Evolutionary conservation across 768 basidiomycete genomes (phyloP), one percentile per base, ranked within the genome.

Genomic region (Rhizopogon vinicolor): DNA sequence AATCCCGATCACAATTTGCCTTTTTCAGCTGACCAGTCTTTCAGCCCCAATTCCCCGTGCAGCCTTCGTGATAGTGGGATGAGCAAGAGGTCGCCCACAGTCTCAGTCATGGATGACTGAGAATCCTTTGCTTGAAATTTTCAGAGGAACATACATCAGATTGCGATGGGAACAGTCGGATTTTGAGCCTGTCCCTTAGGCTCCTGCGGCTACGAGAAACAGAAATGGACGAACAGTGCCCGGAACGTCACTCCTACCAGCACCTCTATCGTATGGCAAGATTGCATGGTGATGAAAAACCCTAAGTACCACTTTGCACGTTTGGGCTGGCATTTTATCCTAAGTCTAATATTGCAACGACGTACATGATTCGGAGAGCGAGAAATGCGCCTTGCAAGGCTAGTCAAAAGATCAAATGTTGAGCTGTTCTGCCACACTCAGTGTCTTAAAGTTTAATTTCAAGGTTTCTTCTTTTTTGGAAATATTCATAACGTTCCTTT

Each of bases 361-460:
- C 72, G 61, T 54, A 80, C 78, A 0, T 66, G 63, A 61, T 5
- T 8, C 22, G 0, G 79, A 84, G 61, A 74, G 73, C 51, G 65
- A 69, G 25, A 82, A 78, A 53, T 81, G 75, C 54, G 72, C 74
- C 0, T 46, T 61, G 31, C 80, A 78, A 68, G 83, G 81, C 58
- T 65, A 60, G 58, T 50, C 16, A 18, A n/a, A 16, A 22, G 3
- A 12, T 9, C 7, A 29, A 40, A n/a, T 22, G 22, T 1, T 1
- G 41, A 8, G 16, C n/a, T 33, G 2, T 12, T 33, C 6, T 4
- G 55, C 60, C 39, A 51, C 68, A 5, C 35, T 35, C 31, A 1
- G 31, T 7, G 31, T 31, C 31, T 33, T 7, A 7, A 31, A 31
- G 35, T 35, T 35, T 35, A 35, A 35, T 13, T 35, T 35, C 35